Conservation (phyloP, 2,329 filamentous ascomycete genomes). For the Colletotrichum siamense region DNA sequence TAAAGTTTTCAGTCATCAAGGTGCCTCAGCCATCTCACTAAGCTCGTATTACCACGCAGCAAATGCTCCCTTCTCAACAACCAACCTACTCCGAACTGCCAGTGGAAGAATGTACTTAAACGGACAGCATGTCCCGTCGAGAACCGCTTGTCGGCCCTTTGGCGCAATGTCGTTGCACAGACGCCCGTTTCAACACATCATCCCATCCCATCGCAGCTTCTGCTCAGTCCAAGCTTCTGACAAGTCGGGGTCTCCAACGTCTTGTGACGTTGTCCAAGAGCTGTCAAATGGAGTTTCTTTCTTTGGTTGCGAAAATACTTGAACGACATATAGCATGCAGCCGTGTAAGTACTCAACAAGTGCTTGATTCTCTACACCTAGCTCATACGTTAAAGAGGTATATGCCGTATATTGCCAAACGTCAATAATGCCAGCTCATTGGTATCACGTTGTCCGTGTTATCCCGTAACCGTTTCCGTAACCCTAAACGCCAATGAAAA, state of each 20-base stretch:
- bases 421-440: conserved; percentile 18
- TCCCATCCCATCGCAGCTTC: not conserved
- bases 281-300: not conserved
- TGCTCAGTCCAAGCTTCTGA: not conserved
- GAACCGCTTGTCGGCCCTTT: not conserved
- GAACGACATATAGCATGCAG: not conserved
- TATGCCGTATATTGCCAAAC: conserved; percentile 3
- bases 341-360: not conserved
- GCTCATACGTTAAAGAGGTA: not conserved
- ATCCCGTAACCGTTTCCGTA: not conserved
- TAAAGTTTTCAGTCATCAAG: not conserved
- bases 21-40: not conserved
- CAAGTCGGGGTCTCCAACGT: not conserved
- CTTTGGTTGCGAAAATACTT: not conserved
- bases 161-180: not conserved
- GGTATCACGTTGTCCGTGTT: conserved; percentile 7
- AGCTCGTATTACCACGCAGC: not conserved
- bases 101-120: not conserved
- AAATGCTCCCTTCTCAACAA: not conserved
- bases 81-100: not conserved
- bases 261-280: not conserved
- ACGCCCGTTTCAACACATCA: not conserved
- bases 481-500: not conserved
- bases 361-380: conserved; percentile 3
- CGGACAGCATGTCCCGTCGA: not conserved